Conservation (phyloP, 306 rosid genomes). For the Cicer bijugum region DNA sequence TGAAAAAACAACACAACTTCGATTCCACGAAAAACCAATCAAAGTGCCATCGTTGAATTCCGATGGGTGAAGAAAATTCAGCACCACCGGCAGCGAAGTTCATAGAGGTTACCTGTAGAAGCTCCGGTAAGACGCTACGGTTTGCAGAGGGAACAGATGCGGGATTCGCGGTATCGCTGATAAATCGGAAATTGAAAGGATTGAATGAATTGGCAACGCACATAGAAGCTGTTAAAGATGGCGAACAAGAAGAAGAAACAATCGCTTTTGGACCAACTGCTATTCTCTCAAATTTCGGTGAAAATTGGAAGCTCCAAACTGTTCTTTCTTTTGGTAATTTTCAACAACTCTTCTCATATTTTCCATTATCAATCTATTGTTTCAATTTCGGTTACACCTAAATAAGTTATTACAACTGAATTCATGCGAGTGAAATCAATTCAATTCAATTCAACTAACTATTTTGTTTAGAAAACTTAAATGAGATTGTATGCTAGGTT, state of each 20-base stretch:
- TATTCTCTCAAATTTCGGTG: conserved; percentile 57
- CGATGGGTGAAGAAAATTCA: conserved; percentile 4
- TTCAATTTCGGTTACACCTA: too few relatives aligned
- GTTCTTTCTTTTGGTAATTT: conserved; percentile 40
- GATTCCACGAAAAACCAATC: not conserved
- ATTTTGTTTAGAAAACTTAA: too few relatives aligned
- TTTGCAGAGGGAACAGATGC: conserved; percentile 73
- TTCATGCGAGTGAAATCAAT: too few relatives aligned
- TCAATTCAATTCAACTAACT: too few relatives aligned
- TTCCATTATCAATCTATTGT: not conserved
- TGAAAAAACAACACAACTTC: not conserved
- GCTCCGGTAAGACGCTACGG: conserved; percentile 68
- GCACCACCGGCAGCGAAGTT: conserved; percentile 37
- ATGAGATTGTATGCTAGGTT: too few relatives aligned
- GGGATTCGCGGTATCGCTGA: conserved; percentile 63
- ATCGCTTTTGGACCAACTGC: conserved; percentile 74
- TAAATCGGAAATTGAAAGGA: conserved; percentile 56
- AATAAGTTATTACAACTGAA: too few relatives aligned
- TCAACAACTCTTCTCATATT: not conserved
- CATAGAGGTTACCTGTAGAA: conserved; percentile 67
- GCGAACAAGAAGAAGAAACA: conserved; percentile 73
- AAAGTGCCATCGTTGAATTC: not conserved
- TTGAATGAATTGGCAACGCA: conserved; percentile 47
- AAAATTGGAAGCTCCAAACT: conserved; percentile 69
- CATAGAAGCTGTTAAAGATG: conserved; percentile 71